These are phyloP conservation scores for Solanum ossicruentum DNA, from an alignment of 257 asterid genomes.

Conservation along the genomic window DNA sequence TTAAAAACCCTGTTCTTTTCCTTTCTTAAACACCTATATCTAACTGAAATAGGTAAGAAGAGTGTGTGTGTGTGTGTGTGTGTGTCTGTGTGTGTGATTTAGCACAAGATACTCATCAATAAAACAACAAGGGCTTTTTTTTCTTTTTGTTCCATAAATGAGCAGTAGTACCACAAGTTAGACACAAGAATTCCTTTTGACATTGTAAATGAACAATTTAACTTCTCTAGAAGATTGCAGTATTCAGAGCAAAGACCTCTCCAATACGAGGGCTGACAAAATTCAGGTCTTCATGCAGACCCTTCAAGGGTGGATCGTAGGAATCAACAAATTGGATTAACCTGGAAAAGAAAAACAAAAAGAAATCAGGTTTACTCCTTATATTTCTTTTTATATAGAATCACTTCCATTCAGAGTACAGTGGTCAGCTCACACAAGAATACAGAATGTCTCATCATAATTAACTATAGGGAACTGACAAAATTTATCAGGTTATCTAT, in stretches of 20 bases:
- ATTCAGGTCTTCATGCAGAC: slow-evolving; percentile 96
- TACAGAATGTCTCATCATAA: neutral
- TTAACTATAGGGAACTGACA: neutral
- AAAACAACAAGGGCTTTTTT: neutral
- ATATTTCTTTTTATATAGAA: neutral
- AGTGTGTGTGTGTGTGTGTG: no score
- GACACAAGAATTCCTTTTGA: neutral
- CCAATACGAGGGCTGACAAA: slow-evolving; percentile 99
- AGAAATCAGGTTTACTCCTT: slow-evolving; percentile 7
- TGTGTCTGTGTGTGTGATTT: neutral
- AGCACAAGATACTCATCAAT: neutral
- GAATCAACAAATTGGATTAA: slow-evolving; percentile 88
- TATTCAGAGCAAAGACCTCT: slow-evolving; percentile 43
- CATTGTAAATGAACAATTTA: neutral
- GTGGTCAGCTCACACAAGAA: neutral
- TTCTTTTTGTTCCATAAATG: neutral
- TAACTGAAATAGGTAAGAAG: neutral
- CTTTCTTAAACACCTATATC: neutral
- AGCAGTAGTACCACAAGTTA: neutral
- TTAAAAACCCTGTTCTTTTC: neutral
- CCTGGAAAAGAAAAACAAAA: slow-evolving; percentile 35
- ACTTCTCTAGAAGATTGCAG: neutral
- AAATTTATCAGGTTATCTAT: neutral
- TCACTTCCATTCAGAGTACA: neutral
- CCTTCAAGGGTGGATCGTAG: slow-evolving; percentile 94